Percentiles rank a stretch among this genome's conserved stretches.
These are phyloP conservation scores for Coprinopsis sp. DNA, from an alignment of 768 basidiomycete species.

Conservation along the genomic window DNA sequence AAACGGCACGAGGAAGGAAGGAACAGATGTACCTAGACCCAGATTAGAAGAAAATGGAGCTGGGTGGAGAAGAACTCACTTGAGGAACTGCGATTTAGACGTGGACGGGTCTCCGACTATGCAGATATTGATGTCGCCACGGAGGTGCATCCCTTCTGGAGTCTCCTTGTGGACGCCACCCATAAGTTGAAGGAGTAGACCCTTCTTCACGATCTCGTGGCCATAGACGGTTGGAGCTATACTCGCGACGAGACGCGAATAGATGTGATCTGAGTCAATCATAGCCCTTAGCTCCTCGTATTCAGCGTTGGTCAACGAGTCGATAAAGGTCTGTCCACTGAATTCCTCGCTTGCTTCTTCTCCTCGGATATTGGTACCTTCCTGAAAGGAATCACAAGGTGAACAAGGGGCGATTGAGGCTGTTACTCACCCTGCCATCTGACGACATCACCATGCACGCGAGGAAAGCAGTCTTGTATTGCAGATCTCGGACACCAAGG, in stretches of 20 bases:
- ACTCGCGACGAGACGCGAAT: constrained; percentile 86
- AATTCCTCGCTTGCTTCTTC: constrained; percentile 80
- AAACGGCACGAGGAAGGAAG: constrained; percentile 95
- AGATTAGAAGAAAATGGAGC: constrained; percentile 1
- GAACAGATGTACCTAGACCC: constrained; percentile 85
- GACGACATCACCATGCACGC: constrained; percentile 96
- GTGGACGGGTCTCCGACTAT: constrained; percentile 97
- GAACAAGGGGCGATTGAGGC: not conserved
- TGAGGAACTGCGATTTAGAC: constrained; percentile 97
- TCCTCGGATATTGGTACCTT: constrained; percentile 83
- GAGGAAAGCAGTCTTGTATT: constrained; percentile 98
- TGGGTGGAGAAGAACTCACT: constrained; percentile 48
- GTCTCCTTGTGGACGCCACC: constrained; percentile 98
- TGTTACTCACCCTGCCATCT: constrained; percentile 70
- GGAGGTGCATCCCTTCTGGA: constrained; percentile 92
- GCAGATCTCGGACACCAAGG: constrained; percentile 90
- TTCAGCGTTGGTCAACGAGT: constrained; percentile 88
- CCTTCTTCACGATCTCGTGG: constrained; percentile 99
- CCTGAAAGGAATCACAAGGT: constrained; percentile 36
- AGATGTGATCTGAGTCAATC: constrained; percentile 94
- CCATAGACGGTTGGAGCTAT: constrained; percentile 99
- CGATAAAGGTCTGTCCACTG: constrained; percentile 78
- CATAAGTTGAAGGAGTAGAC: constrained; percentile 92
- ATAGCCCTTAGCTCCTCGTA: constrained; percentile 92
- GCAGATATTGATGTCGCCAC: constrained; percentile 98